phyloP scores from a whole-genome alignment of 441 rosid species.

The Eruca vesicaria region DNA sequence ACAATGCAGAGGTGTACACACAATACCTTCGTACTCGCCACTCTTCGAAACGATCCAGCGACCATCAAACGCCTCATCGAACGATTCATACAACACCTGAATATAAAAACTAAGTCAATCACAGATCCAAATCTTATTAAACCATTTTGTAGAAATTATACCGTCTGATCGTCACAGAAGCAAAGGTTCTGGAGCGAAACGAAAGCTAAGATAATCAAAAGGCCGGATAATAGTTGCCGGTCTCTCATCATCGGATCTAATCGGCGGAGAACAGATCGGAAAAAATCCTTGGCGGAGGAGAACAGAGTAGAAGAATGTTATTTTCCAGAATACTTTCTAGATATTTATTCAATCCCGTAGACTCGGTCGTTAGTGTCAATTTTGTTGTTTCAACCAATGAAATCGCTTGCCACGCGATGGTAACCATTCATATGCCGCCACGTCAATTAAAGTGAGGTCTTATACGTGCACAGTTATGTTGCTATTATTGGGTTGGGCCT shows the following conservation, averaged over 20 bases:
- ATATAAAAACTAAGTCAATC: constrained; percentile 12
- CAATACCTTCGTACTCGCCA: constrained; percentile 67
- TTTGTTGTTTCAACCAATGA: constrained; percentile 56
- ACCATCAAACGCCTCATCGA: constrained; percentile 78
- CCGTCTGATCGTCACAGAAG: constrained; percentile 50
- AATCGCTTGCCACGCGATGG: constrained; percentile 41
- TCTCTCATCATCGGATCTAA: constrained; percentile 31
- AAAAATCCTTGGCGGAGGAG: constrained; percentile 23
- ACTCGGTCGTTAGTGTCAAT: constrained; percentile 32
- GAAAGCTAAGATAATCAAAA: constrained; percentile 45
- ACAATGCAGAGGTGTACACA: neutral
- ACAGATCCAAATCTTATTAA: constrained; percentile 1
- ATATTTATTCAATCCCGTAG: constrained; percentile 34
- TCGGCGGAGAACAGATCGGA: constrained; percentile 42
- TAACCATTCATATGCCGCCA: constrained; percentile 39
- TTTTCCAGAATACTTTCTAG: neutral
- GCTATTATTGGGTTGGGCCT: neutral
- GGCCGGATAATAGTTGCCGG: constrained; percentile 43
- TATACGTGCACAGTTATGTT: constrained; percentile 15
- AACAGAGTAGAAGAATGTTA: neutral
- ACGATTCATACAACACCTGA: constrained; percentile 78
- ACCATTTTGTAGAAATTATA: constrained; percentile 1
- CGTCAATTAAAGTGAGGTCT: constrained; percentile 26
- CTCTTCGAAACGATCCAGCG: constrained; percentile 83
- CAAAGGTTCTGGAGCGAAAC: constrained; percentile 48